Evolutionary conservation across 2,329 filamentous ascomycete genomes (phyloP).

Genomic region (Fusarium sp.): DNA sequence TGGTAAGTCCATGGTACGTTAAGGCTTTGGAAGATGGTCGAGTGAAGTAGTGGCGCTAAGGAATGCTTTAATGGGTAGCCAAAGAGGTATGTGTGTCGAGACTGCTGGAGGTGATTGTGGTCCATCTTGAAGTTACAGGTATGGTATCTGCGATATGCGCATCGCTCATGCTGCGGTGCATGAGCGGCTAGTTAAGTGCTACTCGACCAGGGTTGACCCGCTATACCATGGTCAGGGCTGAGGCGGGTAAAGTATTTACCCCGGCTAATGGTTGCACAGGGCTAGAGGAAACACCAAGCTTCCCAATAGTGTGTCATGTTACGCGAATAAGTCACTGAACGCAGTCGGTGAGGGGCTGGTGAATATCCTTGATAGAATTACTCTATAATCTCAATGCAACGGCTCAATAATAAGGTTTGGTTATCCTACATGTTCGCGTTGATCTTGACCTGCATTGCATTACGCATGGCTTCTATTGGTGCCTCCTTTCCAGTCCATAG

Average conservation of each 20-base stretch:
- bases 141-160: not conserved
- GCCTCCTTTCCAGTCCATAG: not conserved
- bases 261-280: not conserved
- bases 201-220: not conserved
- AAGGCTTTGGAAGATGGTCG: not conserved
- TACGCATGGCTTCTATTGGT: not conserved
- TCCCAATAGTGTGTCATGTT: not conserved
- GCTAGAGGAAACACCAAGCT: not conserved
- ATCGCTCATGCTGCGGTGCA: not conserved
- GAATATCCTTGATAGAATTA: not conserved
- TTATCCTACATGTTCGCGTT: not conserved
- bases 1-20: not conserved
- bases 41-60: not conserved
- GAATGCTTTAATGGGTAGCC: slow-evolving; percentile 3
- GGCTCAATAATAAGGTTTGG: not conserved
- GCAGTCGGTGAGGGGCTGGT: not conserved
- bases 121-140: not conserved
- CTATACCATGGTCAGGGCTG: not conserved
- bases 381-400: not conserved
- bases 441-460: not conserved
- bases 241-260: not conserved
- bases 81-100: not conserved
- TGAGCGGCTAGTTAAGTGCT: not conserved
- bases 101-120: not conserved
- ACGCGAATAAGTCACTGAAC: not conserved